phyloP scores from a whole-genome alignment of 2,329 filamentous ascomycete species.

The Lecanicillium sp. region DNA sequence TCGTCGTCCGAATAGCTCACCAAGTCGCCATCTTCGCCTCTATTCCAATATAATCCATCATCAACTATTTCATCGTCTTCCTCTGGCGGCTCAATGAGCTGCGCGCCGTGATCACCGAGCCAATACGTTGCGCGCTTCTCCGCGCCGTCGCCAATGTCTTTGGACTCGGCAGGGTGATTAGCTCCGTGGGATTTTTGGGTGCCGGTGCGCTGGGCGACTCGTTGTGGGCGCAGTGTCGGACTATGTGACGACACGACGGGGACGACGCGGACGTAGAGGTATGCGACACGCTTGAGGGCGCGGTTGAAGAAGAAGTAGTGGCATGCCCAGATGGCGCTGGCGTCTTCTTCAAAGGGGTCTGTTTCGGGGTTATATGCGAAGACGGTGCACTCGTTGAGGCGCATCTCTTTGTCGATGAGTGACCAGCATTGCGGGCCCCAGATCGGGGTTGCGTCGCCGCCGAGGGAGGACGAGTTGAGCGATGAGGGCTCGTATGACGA shows the following conservation, averaged over 20 bases:
- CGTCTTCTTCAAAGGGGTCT: constrained; percentile 85
- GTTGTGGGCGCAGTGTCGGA: constrained; percentile 34
- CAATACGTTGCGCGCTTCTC: constrained; percentile 78
- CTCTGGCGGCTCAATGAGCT: constrained; percentile 34
- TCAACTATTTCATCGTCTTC: constrained; percentile 40
- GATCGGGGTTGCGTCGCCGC: constrained; percentile 44
- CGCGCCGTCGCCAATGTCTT: constrained; percentile 24
- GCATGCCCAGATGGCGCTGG: constrained; percentile 87
- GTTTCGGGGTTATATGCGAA: constrained; percentile 86
- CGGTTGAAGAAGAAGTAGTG: constrained; percentile 99
- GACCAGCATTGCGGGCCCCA: constrained; percentile 93
- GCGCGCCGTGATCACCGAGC: constrained; percentile 61
- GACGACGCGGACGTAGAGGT: constrained; percentile 85
- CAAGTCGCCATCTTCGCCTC: constrained; percentile 49
- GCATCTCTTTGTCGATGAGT: constrained; percentile 90
- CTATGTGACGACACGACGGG: constrained; percentile 62
- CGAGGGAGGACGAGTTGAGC: constrained; percentile 31
- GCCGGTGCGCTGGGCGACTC: constrained; percentile 18
- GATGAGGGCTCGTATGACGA: constrained; percentile 35
- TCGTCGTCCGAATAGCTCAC: constrained; percentile 45
- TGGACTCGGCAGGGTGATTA: too few relatives aligned
- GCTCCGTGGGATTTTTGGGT: too few relatives aligned
- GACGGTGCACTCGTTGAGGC: constrained; percentile 75
- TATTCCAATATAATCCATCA: constrained; percentile 48
- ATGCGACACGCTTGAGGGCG: constrained; percentile 81